These are phyloP conservation scores for Chloranthus sessilifolius DNA, from an alignment of 164 flowering plant genomes.

Conservation along the genomic window DNA sequence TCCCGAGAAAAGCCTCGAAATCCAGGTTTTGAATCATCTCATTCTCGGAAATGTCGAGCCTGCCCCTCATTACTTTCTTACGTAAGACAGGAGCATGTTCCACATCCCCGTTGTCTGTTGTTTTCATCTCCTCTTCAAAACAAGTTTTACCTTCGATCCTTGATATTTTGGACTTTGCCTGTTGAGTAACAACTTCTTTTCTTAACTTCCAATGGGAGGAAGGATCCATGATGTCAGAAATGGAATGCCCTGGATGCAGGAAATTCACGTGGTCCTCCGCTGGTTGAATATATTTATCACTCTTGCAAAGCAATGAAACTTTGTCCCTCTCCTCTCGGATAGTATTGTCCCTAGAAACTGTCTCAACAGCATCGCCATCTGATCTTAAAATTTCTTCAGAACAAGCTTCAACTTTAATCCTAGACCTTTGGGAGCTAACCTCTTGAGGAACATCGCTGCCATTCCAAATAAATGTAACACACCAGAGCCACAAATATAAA, in stretches of 20 bases:
- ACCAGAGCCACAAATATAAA: no score
- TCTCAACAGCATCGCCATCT: conserved; percentile 9
- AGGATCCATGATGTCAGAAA: conserved; percentile 1
- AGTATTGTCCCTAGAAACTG: neutral
- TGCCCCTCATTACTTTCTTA: conserved; percentile 10
- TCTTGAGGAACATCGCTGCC: conserved; percentile 22
- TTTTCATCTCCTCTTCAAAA: no score
- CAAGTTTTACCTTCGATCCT: conserved; percentile 4
- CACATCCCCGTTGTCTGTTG: no score
- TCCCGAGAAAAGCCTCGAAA: neutral
- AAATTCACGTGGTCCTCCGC: neutral
- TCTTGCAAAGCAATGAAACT: neutral
- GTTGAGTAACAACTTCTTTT: neutral
- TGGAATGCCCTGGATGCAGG: neutral
- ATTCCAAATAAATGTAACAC: conserved; percentile 1
- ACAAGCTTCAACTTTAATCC: conserved; percentile 6
- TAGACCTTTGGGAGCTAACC: conserved; percentile 9
- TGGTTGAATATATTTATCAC: neutral
- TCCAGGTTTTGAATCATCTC: neutral
- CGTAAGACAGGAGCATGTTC: conserved; percentile 7
- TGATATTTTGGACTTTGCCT: conserved; percentile 2
- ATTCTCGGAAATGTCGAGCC: neutral
- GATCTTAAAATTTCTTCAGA: conserved; percentile 7
- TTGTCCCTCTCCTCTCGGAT: conserved; percentile 5
- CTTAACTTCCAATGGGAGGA: neutral